These are phyloP conservation scores for Kodamaea jinghongensis DNA, from an alignment of 805 yeast species.

Conservation along the genomic window DNA sequence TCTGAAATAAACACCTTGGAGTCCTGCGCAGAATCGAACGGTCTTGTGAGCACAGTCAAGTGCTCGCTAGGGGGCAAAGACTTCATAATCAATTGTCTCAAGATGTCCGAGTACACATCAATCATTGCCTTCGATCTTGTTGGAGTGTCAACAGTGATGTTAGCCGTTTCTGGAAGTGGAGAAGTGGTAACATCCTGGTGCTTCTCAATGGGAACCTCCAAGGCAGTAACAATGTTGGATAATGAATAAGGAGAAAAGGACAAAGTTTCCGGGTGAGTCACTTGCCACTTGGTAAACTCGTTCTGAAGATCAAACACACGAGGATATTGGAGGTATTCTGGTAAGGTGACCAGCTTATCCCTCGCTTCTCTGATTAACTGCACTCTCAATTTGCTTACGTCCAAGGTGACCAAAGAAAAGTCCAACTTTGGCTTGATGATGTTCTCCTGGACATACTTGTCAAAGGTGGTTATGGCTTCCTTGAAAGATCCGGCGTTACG, in stretches of 20 bases:
- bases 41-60: constrained; percentile 58
- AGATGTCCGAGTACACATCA: constrained; percentile 41
- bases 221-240: constrained; percentile 45
- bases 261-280: constrained; percentile 50
- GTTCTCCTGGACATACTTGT: constrained; percentile 45
- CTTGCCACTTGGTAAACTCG: constrained; percentile 68
- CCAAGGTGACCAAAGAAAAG: constrained; percentile 64
- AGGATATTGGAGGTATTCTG: constrained; percentile 73
- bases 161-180: constrained; percentile 15
- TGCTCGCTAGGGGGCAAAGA: constrained; percentile 51
- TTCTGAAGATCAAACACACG: constrained; percentile 70
- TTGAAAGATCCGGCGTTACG: constrained; percentile 56
- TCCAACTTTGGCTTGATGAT: constrained; percentile 43
- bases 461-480: constrained; percentile 59
- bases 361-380: constrained; percentile 78
- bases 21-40: constrained; percentile 77
- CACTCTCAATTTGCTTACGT: constrained; percentile 71
- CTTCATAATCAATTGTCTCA: constrained; percentile 47
- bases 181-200: constrained; percentile 8
- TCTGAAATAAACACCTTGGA: constrained; percentile 64
- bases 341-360: constrained; percentile 69
- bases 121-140: constrained; percentile 46
- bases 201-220: constrained; percentile 37
- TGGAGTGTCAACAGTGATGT: constrained; percentile 14
- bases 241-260: constrained; percentile 33